Percentiles rank a stretch among this genome's conserved stretches.
Evolutionary conservation across 306 rosid species (phyloP).

Genomic region (Luffa acutangula): DNA sequence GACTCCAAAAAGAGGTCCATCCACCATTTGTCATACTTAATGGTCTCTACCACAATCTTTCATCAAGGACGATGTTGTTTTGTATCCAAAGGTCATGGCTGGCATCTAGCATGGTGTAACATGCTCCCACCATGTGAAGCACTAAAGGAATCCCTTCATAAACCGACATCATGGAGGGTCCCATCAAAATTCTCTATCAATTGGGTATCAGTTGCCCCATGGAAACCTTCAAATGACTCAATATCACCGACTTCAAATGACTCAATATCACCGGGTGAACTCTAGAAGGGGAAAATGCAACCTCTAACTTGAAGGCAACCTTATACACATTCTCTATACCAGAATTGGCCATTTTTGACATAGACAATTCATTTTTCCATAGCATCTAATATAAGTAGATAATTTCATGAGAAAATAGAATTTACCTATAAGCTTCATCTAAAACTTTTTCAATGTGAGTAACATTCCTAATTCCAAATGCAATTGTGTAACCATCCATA

Average conservation of each 20-base stretch:
- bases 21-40: background rate
- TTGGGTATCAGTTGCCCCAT: background rate
- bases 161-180: background rate
- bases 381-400: background rate
- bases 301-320: background rate
- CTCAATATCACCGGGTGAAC: background rate
- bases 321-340: background rate
- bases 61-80: background rate
- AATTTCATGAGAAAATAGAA: constrained; percentile 14
- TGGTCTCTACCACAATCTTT: background rate
- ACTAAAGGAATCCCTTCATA: background rate
- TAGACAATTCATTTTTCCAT: background rate
- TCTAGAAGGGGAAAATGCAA: background rate
- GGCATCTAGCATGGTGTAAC: background rate
- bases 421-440: constrained; percentile 70
- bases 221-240: background rate
- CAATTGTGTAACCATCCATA: constrained; percentile 97
- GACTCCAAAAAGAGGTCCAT: background rate
- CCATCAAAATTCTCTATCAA: background rate
- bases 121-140: background rate
- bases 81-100: background rate
- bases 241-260: background rate
- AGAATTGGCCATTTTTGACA: background rate
- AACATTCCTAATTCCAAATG: constrained; percentile 92
- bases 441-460: constrained; percentile 90